These are phyloP conservation scores for Isoetes taiwanensis DNA, from an alignment of 75 land plant species.

Conservation along the genomic window DNA sequence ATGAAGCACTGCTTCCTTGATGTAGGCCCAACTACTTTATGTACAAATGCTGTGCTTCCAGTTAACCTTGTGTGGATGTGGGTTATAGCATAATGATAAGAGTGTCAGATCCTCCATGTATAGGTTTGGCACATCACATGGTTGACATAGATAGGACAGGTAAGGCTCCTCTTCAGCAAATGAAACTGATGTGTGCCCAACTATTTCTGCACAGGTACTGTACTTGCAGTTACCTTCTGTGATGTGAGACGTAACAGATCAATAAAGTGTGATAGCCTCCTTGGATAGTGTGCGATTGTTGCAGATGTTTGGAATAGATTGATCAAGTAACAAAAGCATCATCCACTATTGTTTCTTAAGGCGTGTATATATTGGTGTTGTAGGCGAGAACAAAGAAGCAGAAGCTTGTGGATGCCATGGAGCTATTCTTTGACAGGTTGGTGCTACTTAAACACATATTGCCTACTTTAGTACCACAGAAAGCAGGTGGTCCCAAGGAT, in stretches of 20 bases:
- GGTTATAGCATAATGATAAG: neutral
- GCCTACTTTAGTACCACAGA: neutral
- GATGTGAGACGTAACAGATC: neutral
- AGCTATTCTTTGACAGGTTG: slow-evolving; percentile 76
- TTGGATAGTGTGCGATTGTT: neutral
- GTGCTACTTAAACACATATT: neutral
- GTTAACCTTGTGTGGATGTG: neutral
- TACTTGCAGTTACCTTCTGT: neutral
- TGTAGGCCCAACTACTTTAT: slow-evolving; percentile 23
- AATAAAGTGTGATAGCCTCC: neutral
- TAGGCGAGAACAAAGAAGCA: slow-evolving; percentile 63
- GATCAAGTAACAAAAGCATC: neutral
- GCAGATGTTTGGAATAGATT: neutral
- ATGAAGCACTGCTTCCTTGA: slow-evolving; percentile 88
- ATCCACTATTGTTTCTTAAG: neutral
- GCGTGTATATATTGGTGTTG: neutral
- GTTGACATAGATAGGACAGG: neutral
- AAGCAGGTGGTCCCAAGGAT: neutral
- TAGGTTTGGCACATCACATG: neutral
- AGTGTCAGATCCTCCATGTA: neutral
- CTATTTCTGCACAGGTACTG: neutral
- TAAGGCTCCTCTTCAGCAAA: neutral
- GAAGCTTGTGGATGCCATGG: slow-evolving; percentile 88
- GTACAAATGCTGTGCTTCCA: no score
- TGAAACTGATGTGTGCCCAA: neutral